These are phyloP conservation scores for Neophaeococcomyces mojaviensis DNA, from an alignment of 2,329 filamentous ascomycete genomes.

Conservation along the genomic window DNA sequence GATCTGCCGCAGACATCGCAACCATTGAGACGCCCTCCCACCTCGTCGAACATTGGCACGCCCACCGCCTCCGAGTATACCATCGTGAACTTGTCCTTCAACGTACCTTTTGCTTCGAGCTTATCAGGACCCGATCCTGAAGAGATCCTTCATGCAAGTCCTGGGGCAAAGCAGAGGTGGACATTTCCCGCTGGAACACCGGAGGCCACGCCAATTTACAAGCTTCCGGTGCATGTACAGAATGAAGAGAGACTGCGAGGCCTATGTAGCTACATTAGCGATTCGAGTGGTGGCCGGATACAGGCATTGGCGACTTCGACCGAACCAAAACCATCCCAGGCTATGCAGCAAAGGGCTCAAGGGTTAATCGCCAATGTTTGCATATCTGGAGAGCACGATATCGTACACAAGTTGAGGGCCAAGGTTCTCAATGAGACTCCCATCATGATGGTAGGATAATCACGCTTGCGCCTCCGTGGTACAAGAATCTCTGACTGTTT, in stretches of 20 bases:
- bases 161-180: slow-evolving; percentile 83
- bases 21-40: slow-evolving; percentile 50
- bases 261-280: slow-evolving; percentile 75
- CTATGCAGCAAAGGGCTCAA: slow-evolving; percentile 42
- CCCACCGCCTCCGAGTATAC: slow-evolving; percentile 66
- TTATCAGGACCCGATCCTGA: slow-evolving; percentile 87
- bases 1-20: slow-evolving; percentile 45
- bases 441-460: slow-evolving; percentile 69
- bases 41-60: slow-evolving; percentile 46
- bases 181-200: slow-evolving; percentile 82
- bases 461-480: neutral
- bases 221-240: slow-evolving; percentile 83
- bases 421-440: slow-evolving; percentile 87
- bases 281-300: slow-evolving; percentile 59
- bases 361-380: slow-evolving; percentile 77
- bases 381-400: slow-evolving; percentile 77
- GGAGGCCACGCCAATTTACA: slow-evolving; percentile 75
- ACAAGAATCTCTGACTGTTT: slow-evolving; percentile 19
- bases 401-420: slow-evolving; percentile 82
- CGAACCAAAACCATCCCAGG: slow-evolving; percentile 60
- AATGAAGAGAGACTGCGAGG: slow-evolving; percentile 73
- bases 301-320: slow-evolving; percentile 79
- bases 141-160: slow-evolving; percentile 87
- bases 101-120: slow-evolving; percentile 89
- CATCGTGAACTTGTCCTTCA: slow-evolving; percentile 89